These are phyloP conservation scores for Cyclotella sp. DNA, from an alignment of 108 stramenopile species.

Conservation along the genomic window DNA sequence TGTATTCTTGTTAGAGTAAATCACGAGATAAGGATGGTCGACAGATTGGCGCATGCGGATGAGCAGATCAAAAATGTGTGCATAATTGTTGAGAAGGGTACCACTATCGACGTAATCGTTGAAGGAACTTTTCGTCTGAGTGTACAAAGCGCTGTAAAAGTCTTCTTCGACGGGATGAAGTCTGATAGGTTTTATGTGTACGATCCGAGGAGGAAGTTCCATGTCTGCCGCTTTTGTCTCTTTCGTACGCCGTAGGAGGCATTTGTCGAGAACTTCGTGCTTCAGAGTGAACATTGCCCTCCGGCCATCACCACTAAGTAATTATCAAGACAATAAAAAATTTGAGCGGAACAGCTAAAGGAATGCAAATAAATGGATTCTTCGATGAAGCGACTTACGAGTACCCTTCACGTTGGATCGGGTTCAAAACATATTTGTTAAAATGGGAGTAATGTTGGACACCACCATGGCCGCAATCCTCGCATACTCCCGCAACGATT, in stretches of 20 bases:
- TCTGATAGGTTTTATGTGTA: constrained; percentile 82
- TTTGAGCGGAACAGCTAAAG: neutral
- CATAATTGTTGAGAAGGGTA: constrained; percentile 98
- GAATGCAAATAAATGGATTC: neutral
- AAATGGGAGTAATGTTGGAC: constrained; percentile 96
- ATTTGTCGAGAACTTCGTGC: constrained; percentile 74
- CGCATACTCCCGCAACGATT: constrained; percentile 81
- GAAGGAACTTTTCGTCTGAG: constrained; percentile 94
- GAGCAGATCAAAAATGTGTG: constrained; percentile 96
- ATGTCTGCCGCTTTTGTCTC: constrained; percentile 93
- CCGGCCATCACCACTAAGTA: constrained; percentile 82
- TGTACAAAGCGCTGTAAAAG: constrained; percentile 97
- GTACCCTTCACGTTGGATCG: constrained; percentile 86
- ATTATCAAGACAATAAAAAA: constrained; percentile 57
- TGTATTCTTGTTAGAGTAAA: constrained; percentile 59
- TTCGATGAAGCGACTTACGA: neutral
- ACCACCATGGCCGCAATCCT: constrained; percentile 91
- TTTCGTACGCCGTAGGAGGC: constrained; percentile 97
- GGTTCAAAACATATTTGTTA: constrained; percentile 94
- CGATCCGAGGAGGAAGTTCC: constrained; percentile 91
- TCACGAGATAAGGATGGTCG: constrained; percentile 97
- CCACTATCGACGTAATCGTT: constrained; percentile 93
- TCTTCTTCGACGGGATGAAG: constrained; percentile 95
- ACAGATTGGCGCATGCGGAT: constrained; percentile 97
- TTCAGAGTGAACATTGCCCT: constrained; percentile 92